Evolutionary conservation across 495 filamentous ascomycete genomes (phyloP).

Genomic region (Hypoxylon cercidicola): DNA sequence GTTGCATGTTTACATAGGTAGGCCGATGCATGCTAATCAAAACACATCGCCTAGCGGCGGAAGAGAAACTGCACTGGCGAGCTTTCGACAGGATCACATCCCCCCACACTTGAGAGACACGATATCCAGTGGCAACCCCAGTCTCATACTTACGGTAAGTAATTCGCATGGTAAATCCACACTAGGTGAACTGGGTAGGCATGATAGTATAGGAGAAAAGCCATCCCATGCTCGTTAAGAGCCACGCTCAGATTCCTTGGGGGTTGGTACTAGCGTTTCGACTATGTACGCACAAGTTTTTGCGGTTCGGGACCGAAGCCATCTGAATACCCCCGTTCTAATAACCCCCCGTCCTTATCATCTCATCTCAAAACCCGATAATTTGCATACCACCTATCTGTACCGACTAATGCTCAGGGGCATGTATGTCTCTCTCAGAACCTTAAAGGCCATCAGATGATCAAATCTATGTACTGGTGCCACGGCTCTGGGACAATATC

Average conservation of each 20-base stretch:
- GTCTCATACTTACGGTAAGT: conserved; percentile 19
- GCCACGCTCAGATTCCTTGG: neutral
- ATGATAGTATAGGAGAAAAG: neutral
- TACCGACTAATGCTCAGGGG: conserved; percentile 11
- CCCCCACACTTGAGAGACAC: conserved; percentile 16
- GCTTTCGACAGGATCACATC: conserved; percentile 6
- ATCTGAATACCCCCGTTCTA: neutral
- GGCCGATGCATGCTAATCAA: conserved; percentile 13
- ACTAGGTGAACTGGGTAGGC: no score
- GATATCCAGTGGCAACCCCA: neutral
- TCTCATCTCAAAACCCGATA: neutral
- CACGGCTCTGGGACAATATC: conserved; percentile 25
- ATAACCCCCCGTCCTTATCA: conserved; percentile 1
- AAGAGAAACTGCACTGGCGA: conserved; percentile 1
- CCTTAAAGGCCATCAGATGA: conserved; percentile 17
- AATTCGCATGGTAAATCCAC: neutral
- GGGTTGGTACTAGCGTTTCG: neutral
- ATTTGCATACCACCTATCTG: conserved; percentile 4
- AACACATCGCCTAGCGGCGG: conserved; percentile 9
- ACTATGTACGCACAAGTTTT: neutral
- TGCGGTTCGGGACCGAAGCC: conserved; percentile 21
- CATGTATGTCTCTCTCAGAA: conserved; percentile 34
- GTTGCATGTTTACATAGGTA: conserved; percentile 6
- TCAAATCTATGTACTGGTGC: conserved; percentile 16
- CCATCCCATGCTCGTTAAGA: conserved; percentile 3